Evolutionary conservation across 2,329 filamentous ascomycete genomes (phyloP).

Genomic region (Tolypocladium tropicale): DNA sequence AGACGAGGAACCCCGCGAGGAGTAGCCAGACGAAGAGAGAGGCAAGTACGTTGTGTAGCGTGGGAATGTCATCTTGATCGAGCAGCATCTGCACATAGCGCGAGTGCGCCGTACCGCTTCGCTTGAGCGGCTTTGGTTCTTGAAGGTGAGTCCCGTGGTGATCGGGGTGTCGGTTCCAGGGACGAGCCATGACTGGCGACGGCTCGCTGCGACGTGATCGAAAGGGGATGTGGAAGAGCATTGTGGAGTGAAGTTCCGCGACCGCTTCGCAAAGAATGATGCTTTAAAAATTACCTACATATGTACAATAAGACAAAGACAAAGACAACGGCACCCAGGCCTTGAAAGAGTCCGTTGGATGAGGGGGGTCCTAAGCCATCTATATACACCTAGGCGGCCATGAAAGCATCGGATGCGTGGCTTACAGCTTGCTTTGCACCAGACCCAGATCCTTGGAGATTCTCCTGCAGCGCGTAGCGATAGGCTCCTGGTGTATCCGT

Average conservation of each 20-base stretch:
- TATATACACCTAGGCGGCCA: background rate
- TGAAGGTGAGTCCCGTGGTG: constrained; percentile 3
- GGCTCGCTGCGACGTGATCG: background rate
- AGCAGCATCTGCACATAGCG: constrained; percentile 36
- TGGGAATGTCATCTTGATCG: constrained; percentile 32
- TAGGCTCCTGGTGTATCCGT: background rate
- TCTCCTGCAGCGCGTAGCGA: background rate
- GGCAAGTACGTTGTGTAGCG: constrained; percentile 35
- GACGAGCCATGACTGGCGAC: background rate
- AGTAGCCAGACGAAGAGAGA: constrained; percentile 32
- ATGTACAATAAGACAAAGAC: background rate
- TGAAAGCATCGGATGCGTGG: no score
- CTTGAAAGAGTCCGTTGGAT: background rate
- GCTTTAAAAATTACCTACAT: background rate
- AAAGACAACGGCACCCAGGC: background rate
- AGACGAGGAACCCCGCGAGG: constrained; percentile 40
- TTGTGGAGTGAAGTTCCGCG: background rate
- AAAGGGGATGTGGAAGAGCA: background rate
- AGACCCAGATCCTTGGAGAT: background rate
- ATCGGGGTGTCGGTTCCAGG: constrained; percentile 2
- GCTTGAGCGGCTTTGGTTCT: constrained; percentile 4
- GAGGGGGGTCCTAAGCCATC: background rate
- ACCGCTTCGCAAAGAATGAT: background rate
- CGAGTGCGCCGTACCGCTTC: constrained; percentile 18
- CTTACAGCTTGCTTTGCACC: background rate